Evolutionary conservation across 1,284 basidiomycete genomes (phyloP), one percentile per base, ranked within the genome.

Genomic region (Rhodotorula mucilaginosa): DNA sequence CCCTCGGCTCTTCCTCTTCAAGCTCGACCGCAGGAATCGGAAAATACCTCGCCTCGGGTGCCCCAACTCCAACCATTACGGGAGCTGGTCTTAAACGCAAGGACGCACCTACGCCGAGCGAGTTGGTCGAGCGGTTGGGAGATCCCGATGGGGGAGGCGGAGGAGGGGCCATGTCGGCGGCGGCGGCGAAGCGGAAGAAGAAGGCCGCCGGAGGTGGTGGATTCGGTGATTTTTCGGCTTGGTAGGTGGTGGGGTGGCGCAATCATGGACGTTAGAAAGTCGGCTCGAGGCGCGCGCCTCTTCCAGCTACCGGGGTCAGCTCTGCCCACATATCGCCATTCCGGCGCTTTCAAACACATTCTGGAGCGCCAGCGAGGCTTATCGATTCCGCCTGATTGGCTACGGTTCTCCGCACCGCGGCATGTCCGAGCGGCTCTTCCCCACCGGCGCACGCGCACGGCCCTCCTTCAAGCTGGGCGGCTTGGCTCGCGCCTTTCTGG

Each of bases 131-230:
- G 48, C 46, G 67, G 51, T 54, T 68, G 23, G 69, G 19, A 23
- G 58, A 34, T n/a, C 48, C 58, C 23, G 71, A 65, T 23, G 86
- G 23, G 2, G 52, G 21, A 29, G 52, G 23, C 13, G 52, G 54
- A 29, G 34, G 29, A 5, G 48, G 29, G 31, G 46, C n/a, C 4
- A 18, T 18, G 84, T 39, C 49, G 49, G 69, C 64, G 49, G 58
- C 47, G 46, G 58, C 58, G 46, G 66, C 52, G 26, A 86, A 87
- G 49, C 79, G 82, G 64, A 71, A 68, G 34, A 88, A 86, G 79
- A 93, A 91, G 83, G 90, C 88, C 80, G 84, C 87, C 66, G 90
- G 87, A 75, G 79, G 87, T 52, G 91, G 91, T 52, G 91, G 91
- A 1, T 93, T 93, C 79, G 91, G 91, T 21, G 83, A 91, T 79